Base-by-base conservation (phyloP, 2,329 filamentous ascomycete species). In the Diaporthe citri region DNA sequence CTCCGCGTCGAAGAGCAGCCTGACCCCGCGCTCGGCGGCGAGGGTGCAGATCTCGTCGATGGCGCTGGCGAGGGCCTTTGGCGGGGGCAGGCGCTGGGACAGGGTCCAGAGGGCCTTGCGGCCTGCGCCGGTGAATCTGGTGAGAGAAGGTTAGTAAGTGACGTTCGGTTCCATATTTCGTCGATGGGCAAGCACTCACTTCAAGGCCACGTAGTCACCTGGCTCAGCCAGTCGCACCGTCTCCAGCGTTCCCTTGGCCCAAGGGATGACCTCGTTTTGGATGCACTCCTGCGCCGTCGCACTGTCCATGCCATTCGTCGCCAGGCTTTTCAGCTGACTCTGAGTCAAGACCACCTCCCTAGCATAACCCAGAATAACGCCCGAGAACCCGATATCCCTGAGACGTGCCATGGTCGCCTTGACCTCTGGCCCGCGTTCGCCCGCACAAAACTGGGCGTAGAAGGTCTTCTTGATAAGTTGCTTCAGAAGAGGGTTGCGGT, bases 361-460 rank as follows among this genome's bases (percentile, higher is more conserved):
- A 3, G 95, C 95, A 80, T 97, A 97, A 69, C 94, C 92, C 62
- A 98, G 87, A 73, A 98, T 95, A 8, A 97, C 94, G 17, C 95
- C 96, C 34, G 90, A 90, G 81, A 95, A 97, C 2, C 96, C 96
- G 59, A 96, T 91, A 43, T 87, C 83, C 82, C 95, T 94, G 13
- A 97, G 87, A 2, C 88, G 86, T 1, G 87, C 81, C 41, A 95
- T 90, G 0, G 93, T 95, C 41, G 82, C 84, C 56, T 87, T 86
- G 2, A 97, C 93, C 83, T 98, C 94, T 1, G 82, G 79, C 0
- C 89, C 87, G 66, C 90, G 93, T 84, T 95, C 93, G 39, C 96
- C 96, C 0, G 94, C 95, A 83, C 96, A 98, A 84, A 97, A 98
- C 80, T 98, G 96, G 34, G 92, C 91, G 82, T 98, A 98, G 80